A percentile compares a stretch with the other conserved stretches of the same genome.
Conservation (phyloP, 2,329 filamentous ascomycete species). For the Fusarium oxysporum region DNA sequence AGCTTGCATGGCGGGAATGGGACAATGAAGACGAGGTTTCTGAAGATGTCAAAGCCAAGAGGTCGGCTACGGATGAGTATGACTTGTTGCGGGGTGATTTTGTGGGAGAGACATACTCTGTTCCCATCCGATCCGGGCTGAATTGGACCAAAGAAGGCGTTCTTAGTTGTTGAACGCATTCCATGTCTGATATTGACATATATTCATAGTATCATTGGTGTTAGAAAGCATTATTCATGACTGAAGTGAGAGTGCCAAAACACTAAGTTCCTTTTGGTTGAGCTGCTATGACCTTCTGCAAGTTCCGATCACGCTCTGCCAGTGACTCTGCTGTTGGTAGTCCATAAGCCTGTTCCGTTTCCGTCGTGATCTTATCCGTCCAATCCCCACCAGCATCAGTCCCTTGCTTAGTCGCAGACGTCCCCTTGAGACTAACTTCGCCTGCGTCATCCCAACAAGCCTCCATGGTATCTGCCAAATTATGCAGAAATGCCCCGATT, state of each 20-base stretch:
- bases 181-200: rapidly evolving
- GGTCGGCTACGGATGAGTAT: background rate
- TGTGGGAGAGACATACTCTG: background rate
- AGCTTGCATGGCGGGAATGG: background rate
- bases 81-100: background rate
- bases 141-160: background rate
- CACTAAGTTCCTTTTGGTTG: slow-evolving; percentile 15
- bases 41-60: background rate
- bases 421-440: slow-evolving; percentile 18
- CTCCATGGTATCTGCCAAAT: slow-evolving; percentile 32
- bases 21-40: background rate
- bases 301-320: slow-evolving; percentile 22
- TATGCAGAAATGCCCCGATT: slow-evolving; percentile 31
- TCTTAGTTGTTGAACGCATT: background rate
- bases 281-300: slow-evolving; percentile 26
- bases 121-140: background rate
- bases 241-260: no score
- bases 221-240: background rate
- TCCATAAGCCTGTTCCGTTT: slow-evolving; percentile 28
- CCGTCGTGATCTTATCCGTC: slow-evolving; percentile 17
- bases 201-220: background rate
- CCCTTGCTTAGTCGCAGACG: background rate
- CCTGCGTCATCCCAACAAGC: slow-evolving; percentile 31
- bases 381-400: background rate
- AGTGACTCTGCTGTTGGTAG: slow-evolving; percentile 7